phyloP scores from a whole-genome alignment of 2,329 filamentous ascomycete genomes.

The Teratosphaeria destructans region DNA sequence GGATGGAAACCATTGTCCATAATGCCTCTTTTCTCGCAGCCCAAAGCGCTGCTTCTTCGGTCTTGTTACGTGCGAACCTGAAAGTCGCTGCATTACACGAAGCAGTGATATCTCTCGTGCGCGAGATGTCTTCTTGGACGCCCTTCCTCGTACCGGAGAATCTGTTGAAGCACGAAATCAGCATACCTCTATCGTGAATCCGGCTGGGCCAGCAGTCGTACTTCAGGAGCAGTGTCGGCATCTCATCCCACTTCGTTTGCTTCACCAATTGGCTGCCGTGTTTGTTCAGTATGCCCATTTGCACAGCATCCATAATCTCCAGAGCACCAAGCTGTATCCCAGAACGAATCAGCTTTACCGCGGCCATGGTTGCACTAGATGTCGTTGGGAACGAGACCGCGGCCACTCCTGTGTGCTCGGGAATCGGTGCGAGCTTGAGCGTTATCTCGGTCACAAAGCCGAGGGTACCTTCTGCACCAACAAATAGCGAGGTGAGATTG shows the following conservation, averaged over 20 bases:
- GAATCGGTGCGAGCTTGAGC: conserved; percentile 66
- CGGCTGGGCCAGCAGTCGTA: background rate
- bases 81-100: conserved; percentile 34
- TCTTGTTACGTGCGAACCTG: conserved; percentile 44
- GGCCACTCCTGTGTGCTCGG: conserved; percentile 65
- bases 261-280: conserved; percentile 41
- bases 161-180: background rate
- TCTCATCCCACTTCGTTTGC: conserved; percentile 60
- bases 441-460: conserved; percentile 76
- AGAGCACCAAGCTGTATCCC: conserved; percentile 65
- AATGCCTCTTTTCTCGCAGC: conserved; percentile 50
- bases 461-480: conserved; percentile 72
- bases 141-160: conserved; percentile 67
- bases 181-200: no score
- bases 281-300: conserved; percentile 74
- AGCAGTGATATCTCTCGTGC: conserved; percentile 57
- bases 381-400: conserved; percentile 72
- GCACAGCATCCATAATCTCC: conserved; percentile 82
- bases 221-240: conserved; percentile 73
- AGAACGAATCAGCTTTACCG: conserved; percentile 63
- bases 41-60: conserved; percentile 48
- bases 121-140: conserved; percentile 64
- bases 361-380: conserved; percentile 63
- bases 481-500: conserved; percentile 69
- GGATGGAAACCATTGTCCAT: conserved; percentile 50